Base-by-base conservation (phyloP, 177 flowering plant species). In the Vitis hybrid region DNA sequence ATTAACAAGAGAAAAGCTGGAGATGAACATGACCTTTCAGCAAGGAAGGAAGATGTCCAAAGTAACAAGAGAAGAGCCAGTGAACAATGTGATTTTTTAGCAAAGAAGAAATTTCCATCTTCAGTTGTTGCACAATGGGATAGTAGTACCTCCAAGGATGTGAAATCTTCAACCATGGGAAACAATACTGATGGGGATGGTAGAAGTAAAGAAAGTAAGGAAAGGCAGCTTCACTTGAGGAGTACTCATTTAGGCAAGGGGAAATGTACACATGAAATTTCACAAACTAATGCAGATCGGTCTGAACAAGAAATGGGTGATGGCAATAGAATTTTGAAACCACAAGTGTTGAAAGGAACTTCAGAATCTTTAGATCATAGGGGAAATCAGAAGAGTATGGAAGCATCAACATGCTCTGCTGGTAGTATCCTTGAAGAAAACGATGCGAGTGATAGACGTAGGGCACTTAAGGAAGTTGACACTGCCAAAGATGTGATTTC, bases 401-500 rank as follows among this genome's bases (percentile, higher is more conserved):
- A 62, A 61, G 73, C 21, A 65, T 75, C 80, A 21, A 60, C 10
- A 58, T 49, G 82, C 8, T 56, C 74, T 64, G 18, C 73, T 65
- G 77, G 75, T 50, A 68, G 76, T 5, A 65, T 45, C 11, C 12
- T 45, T 22, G 60, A 72, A 39, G 75, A 72, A 66, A 75, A 22
- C 31, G 74, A 74, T 60, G 72, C 33, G 26, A 71, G 66, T 58
- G 70, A 73, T 31, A 69, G 70, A 18, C 60, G 70, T 29, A 58
- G 26, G 70, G 71, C 69, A 69, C 45, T 78, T 52, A 72, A 64
- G 64, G 53, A 63, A 31, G 72, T 1, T 22, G 80, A 80, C 5
- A 66, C 64, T 57, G 51, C 78, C 33, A 77, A 71, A 29, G 83
- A 81, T 65, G 12, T 77, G 16, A 79, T 84, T 67, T 65, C 75